A percentile compares a stretch with the other conserved stretches of the same genome.
Conservation (phyloP, 352 stramenopile genomes). For the Albugo candida region DNA sequence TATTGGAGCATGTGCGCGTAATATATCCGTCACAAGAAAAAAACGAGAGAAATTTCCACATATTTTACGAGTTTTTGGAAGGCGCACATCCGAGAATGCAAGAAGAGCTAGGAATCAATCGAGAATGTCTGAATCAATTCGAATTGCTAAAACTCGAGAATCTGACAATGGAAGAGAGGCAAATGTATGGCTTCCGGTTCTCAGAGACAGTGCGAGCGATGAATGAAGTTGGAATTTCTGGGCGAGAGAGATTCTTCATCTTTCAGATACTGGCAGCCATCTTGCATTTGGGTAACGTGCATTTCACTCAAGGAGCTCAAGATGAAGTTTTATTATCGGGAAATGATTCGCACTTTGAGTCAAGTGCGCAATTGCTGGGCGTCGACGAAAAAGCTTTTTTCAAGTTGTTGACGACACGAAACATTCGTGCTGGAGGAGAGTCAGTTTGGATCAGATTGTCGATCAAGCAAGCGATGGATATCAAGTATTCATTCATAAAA, state of each 20-base stretch:
- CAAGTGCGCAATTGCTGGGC: conserved; percentile 77
- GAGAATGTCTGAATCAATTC: conserved; percentile 3
- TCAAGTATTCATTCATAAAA: conserved; percentile 88
- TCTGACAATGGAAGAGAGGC: conserved; percentile 16
- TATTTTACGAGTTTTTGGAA: conserved; percentile 91
- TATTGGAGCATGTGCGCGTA: conserved; percentile 94
- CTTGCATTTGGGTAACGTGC: conserved; percentile 91
- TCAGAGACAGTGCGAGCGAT: conserved; percentile 52
- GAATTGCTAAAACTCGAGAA: conserved; percentile 22
- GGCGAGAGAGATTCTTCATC: conserved; percentile 26
- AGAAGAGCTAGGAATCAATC: conserved; percentile 34
- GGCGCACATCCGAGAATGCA: conserved; percentile 44
- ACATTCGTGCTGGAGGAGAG: conserved; percentile 86
- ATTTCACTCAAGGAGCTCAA: conserved; percentile 29
- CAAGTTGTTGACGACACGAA: conserved; percentile 69
- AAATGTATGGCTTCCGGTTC: conserved; percentile 33
- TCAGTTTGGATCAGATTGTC: conserved; percentile 62
- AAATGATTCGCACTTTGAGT: conserved; percentile 38
- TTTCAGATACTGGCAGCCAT: conserved; percentile 77
- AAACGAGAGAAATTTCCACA: conserved; percentile 85
- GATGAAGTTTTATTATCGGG: conserved; percentile 4
- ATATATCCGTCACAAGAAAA: conserved; percentile 77
- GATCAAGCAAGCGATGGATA: conserved; percentile 64
- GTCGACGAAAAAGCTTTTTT: conserved; percentile 66
- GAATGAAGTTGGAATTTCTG: conserved; percentile 40